Percentiles rank a stretch among this genome's conserved stretches.
Conservation (phyloP, 23 red algal genomes). For the Gracilaria caudata region DNA sequence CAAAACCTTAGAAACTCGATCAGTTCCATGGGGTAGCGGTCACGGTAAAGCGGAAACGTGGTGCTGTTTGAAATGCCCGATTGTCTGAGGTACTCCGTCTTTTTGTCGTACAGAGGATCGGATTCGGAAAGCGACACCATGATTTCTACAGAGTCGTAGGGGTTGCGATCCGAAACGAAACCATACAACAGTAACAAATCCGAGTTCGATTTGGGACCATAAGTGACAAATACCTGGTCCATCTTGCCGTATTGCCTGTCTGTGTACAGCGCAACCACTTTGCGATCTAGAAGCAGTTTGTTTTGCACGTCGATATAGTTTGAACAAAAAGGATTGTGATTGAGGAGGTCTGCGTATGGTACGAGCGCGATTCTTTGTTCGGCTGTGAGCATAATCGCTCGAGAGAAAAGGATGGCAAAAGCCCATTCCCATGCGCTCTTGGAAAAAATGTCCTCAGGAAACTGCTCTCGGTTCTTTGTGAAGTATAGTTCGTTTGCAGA, state of each 20-base stretch:
- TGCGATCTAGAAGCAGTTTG: slow-evolving; percentile 39
- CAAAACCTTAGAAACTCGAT: slow-evolving; percentile 91
- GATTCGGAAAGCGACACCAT: slow-evolving; percentile 53
- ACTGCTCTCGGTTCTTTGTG: slow-evolving; percentile 17
- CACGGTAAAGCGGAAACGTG: slow-evolving; percentile 89
- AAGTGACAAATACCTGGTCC: slow-evolving; percentile 96
- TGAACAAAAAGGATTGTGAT: slow-evolving; percentile 90
- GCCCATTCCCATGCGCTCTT: slow-evolving; percentile 85
- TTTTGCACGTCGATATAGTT: slow-evolving; percentile 82
- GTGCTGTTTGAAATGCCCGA: slow-evolving; percentile 55
- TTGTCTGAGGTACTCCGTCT: slow-evolving; percentile 58
- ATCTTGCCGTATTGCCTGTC: slow-evolving; percentile 85
- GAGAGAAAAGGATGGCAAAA: slow-evolving; percentile 95
- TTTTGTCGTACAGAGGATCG: slow-evolving; percentile 73
- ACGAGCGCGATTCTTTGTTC: slow-evolving; percentile 82
- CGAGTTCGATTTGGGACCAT: slow-evolving; percentile 91
- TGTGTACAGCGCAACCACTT: slow-evolving; percentile 75
- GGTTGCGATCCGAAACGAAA: slow-evolving; percentile 95
- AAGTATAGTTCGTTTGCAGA: slow-evolving; percentile 45
- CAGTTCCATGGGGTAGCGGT: slow-evolving; percentile 96
- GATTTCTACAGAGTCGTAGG: slow-evolving; percentile 93
- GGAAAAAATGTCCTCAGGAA: slow-evolving; percentile 55
- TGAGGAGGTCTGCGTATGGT: slow-evolving; percentile 96
- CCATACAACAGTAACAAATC: slow-evolving; percentile 94
- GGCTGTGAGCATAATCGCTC: slow-evolving; percentile 75